Base-by-base conservation (phyloP, 2,329 filamentous ascomycete species). In the Magnaporthales sp. region DNA sequence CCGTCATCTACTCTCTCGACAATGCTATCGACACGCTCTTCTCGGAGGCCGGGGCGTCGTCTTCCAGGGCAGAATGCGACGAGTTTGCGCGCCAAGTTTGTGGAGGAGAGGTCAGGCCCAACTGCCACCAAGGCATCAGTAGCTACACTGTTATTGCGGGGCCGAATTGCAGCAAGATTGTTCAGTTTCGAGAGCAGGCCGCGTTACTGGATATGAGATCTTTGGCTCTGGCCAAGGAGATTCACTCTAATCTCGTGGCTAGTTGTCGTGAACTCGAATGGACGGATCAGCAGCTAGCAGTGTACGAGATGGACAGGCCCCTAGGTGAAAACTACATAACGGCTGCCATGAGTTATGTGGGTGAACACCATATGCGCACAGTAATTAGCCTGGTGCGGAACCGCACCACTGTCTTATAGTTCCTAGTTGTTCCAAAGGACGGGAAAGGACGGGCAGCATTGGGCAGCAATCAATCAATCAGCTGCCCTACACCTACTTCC, bases 271-370 rank as follows among this genome's bases (percentile, higher is more conserved):
- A 67, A 27, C 70, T 66, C 46, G 69, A 69, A 15, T 62, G 24
- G 1, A 67, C 70, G 58, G 70, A 70, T 10, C 30, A 66, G 19
- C 60, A 62, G 24, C 64, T 71, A 9, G 54, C 66, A 26, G 65
- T 71, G 22, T 71, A 71, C 63, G 64, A 62, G 31, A 70, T 71
- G 69, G 64, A 70, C 1, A 70, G 38, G 54, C 66, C 70, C 22
- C 66, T 67, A 0, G 70, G 70, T 4, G 26, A 32, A 13, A 38
- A 60, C 13, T 70, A 70, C 31, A 51, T 70, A 11, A 32, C 31
- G 31, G 31, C 31, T 32, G 9, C 31, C 31, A 32, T 32, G 31
- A 10, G 9, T 32, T 32, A 10, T 11, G 13, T 10, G 4, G 9
- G 31, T 32, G 31, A 32, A 32, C 31, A 32, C 9, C 31, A 32